phyloP scores from a whole-genome alignment of 192 early-diverging fungal species.

The Diversispora epigaea region DNA sequence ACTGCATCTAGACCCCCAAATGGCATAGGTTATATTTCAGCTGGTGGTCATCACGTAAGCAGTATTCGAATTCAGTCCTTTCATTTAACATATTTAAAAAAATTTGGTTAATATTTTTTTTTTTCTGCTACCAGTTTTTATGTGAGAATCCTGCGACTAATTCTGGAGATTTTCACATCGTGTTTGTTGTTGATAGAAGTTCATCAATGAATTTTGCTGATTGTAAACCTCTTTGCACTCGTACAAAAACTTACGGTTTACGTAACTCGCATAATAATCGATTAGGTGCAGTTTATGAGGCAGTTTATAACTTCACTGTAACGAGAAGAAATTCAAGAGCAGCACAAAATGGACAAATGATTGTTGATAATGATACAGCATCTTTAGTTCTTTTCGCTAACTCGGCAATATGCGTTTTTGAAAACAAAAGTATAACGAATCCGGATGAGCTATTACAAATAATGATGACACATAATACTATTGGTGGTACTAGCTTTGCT shows the following conservation, averaged over 20 bases:
- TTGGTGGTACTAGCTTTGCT: constrained; percentile 1
- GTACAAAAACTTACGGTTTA: neutral
- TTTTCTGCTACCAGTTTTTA: constrained; percentile 1
- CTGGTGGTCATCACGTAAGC: constrained; percentile 35
- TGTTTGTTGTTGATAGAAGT: constrained; percentile 32
- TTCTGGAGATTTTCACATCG: constrained; percentile 27
- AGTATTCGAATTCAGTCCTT: neutral
- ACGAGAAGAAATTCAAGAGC: constrained; percentile 11
- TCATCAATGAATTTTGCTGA: constrained; percentile 4
- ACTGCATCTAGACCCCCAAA: neutral
- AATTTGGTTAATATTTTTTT: neutral
- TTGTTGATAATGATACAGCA: constrained; percentile 17
- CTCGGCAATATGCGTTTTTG: neutral
- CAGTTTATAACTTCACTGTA: constrained; percentile 11
- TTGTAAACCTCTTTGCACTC: neutral
- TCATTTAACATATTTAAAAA: neutral
- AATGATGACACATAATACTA: constrained; percentile 7
- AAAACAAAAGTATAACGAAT: constrained; percentile 21
- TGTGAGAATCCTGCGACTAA: constrained; percentile 40
- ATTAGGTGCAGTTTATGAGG: constrained; percentile 33
- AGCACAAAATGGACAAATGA: neutral
- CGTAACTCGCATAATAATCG: constrained; percentile 23
- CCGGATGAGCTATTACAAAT: constrained; percentile 1
- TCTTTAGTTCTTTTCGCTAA: constrained; percentile 29
- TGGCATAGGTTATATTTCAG: constrained; percentile 18